Base-by-base conservation (phyloP, 129 eudicot species). In the Lonicera japonica region DNA sequence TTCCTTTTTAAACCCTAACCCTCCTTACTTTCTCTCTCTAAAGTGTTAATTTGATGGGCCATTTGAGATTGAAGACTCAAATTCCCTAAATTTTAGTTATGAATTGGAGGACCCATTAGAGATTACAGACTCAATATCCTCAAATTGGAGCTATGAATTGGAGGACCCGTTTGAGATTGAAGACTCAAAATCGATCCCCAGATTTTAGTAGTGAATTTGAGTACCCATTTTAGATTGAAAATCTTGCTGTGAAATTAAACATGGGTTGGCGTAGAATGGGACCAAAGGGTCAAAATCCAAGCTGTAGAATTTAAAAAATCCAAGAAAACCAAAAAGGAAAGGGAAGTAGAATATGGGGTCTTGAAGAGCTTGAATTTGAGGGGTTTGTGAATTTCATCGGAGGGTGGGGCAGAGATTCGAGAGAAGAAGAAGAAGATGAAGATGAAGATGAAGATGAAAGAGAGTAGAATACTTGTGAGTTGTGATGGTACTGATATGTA, bases 401-500 rank as follows among this genome's bases (percentile, higher is more conserved):
- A 14, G 94, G 78, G 19, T 65, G 57, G 24, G 84, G 83, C 48
- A 87, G 83, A 46, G 95, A 77, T 58, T 91, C 82, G 40, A 87
- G 82, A 14, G 95, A 79, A 58, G 85, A n/a, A n/a, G n/a, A n/a
- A n/a, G n/a, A 47, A 67, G 95, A n/a, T n/a, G n/a, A n/a, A n/a
- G n/a, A n/a, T n/a, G n/a, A n/a, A n/a, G n/a, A n/a, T n/a, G n/a
- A n/a, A n/a, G n/a, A 79, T 38, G 97, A 86, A 61, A 86, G 75
- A 25, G 97, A 77, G 80, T 68, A 75, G 52, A 91, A 80, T 56
- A 91, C 68, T 43, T 84, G 86, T 47, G 98, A n/a, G n/a, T n/a
- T n/a, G n/a, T n/a, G n/a, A 84, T 53, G 96, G 95, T 5, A 87
- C 86, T 8, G 97, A 74, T 8, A 91, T 87, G 82, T 79, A 91